Evolutionary conservation across 495 filamentous ascomycete species (phyloP).

Genomic region (Poronia punctata): DNA sequence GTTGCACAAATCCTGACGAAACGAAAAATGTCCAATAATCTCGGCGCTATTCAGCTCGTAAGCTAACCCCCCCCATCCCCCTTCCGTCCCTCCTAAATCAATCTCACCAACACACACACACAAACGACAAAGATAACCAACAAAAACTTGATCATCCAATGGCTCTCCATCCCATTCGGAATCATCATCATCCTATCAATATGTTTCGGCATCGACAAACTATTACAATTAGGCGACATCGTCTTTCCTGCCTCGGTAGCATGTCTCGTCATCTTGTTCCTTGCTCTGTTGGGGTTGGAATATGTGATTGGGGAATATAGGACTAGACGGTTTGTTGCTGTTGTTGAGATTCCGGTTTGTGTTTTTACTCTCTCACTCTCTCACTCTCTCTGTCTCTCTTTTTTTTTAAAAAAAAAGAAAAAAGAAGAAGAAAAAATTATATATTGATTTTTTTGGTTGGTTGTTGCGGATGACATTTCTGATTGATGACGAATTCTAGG

Average conservation of each 20-base stretch:
- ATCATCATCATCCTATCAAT: constrained; percentile 39
- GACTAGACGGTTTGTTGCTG: constrained; percentile 34
- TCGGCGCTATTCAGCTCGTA: constrained; percentile 15
- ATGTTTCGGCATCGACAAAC: constrained; percentile 44
- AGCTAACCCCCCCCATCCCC: neutral
- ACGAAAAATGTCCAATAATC: no score
- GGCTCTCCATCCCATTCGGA: constrained; percentile 44
- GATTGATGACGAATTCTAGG: constrained; percentile 22
- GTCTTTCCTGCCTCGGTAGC: constrained; percentile 50
- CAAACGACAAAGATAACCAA: no score
- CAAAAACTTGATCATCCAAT: no score
- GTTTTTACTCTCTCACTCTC: no score
- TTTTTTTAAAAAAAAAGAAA: no score
- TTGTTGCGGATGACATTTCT: neutral
- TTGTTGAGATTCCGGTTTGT: constrained; percentile 45
- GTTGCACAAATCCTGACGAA: no score
- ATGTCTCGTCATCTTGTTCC: constrained; percentile 42
- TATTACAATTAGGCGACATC: constrained; percentile 40
- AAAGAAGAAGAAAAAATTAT: no score
- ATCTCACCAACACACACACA: no score
- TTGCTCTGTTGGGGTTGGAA: constrained; percentile 36
- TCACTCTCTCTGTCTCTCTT: neutral
- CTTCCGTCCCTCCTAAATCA: neutral
- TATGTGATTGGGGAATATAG: constrained; percentile 36
- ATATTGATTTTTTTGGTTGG: neutral